These are phyloP conservation scores for Trametes sanguinea DNA, from an alignment of 768 basidiomycete species.

Conservation along the genomic window DNA sequence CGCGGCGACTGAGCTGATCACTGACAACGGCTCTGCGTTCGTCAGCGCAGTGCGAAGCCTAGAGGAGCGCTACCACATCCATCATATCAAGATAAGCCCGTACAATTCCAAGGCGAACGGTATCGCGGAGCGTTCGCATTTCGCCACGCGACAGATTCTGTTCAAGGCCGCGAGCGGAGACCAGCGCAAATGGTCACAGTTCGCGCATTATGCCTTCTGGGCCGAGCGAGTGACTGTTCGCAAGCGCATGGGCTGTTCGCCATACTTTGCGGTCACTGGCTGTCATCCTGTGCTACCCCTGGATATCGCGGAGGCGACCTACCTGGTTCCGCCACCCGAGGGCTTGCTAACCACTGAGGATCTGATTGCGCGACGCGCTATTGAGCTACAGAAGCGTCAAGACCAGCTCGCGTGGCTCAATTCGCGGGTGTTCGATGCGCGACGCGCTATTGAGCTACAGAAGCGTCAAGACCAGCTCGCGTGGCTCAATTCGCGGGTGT, in stretches of 20 bases:
- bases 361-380: conserved; percentile 5
- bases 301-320: conserved; percentile 27
- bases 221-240: conserved; percentile 38
- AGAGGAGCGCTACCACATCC: conserved; percentile 32
- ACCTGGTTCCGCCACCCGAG: conserved; percentile 7
- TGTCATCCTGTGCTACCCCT: conserved; percentile 25
- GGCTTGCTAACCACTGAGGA: conserved; percentile 13
- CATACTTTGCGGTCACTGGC: conserved; percentile 26
- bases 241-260: conserved; percentile 35
- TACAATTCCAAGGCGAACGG: too few species aligned
- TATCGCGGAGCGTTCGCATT: too few species aligned
- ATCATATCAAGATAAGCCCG: conserved; percentile 41
- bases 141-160: too few species aligned
- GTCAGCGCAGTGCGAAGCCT: conserved; percentile 29
- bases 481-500: too few species aligned
- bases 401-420: not conserved
- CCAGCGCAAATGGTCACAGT: too few species aligned
- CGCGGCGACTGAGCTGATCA: conserved; percentile 38
- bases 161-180: too few species aligned
- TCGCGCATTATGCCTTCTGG: conserved; percentile 38
- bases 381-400: conserved; percentile 1
- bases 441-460: too few species aligned
- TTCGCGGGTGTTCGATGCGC: too few species aligned
- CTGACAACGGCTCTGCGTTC: conserved; percentile 42
- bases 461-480: too few species aligned